Evolutionary conservation across 2,329 filamentous ascomycete species (phyloP), one percentile per base, ranked within the genome.

Genomic region (Phoma sp.): DNA sequence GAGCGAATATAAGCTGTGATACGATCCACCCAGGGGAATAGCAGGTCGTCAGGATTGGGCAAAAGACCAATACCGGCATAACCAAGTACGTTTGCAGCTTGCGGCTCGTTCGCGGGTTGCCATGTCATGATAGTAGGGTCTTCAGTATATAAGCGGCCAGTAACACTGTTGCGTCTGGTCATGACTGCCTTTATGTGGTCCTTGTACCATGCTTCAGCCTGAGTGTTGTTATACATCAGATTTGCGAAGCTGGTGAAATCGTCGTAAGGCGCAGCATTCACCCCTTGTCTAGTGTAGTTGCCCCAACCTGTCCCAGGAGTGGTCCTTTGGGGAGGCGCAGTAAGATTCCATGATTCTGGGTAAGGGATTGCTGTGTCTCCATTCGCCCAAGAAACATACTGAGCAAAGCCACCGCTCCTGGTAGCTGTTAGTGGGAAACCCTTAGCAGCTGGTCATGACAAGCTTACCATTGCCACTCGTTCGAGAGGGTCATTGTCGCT

Each of bases 21-120:
- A 23, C 71, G 68, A 6, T 71, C 60, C 4, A 76, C 63, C 74
- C 74, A 77, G 2, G 71, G 63, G 47, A 76, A 67, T 7, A 77
- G 62, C 4, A 69, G 51, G 44, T 77, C 74, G 3, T 69, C 45
- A 2, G 66, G 68, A 14, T 69, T 72, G 0, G 68, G 60, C 4
- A 59, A 56, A 4, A 69, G 57, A 42, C 58, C 63, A n/a, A 75
- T 57, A n/a, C 70, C 70, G 7, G 65, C 56, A 46, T 66, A 70
- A 8, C 64, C 64, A 2, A 67, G 52, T 23, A 61, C 47, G 7
- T 67, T 60, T 4, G 65, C 61, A 4, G 67, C 64, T 41, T 77
- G 74, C 3, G 74, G 74, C 51, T 77, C 74, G 44, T 77, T 77
- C 25, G 74, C 74, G 7, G 76, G 61, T 52, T 77, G 71, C 74